Conservation (phyloP, 441 rosid genomes). For the Theobroma grandiflorum region DNA sequence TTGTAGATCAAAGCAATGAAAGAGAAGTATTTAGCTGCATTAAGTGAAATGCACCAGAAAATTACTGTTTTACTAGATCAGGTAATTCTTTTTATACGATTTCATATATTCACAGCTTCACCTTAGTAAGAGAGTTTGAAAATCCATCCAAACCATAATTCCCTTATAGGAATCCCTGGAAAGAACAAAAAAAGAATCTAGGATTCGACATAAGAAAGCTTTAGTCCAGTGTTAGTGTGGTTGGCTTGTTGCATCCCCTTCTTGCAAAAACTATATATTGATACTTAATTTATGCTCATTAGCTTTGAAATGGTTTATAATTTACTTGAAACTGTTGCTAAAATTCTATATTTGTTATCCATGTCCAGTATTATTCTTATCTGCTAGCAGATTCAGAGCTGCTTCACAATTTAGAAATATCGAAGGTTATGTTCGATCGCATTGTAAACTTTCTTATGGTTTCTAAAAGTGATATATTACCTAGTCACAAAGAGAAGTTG, state of each 20-base stretch:
- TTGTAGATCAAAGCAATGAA: conserved; percentile 77
- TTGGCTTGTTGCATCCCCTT: neutral
- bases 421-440: conserved; percentile 72
- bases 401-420: conserved; percentile 64
- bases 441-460: conserved; percentile 53
- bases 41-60: conserved; percentile 78
- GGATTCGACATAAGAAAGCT: neutral
- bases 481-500: conserved; percentile 67
- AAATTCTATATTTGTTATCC: conserved; percentile 13
- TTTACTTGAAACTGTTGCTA: conserved; percentile 24
- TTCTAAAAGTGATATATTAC: conserved; percentile 50
- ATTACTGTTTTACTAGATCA: conserved; percentile 70
- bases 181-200: no score
- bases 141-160: neutral
- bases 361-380: conserved; percentile 61
- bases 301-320: neutral
- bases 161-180: neutral
- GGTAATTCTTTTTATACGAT: conserved; percentile 38
- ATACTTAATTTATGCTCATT: conserved; percentile 11
- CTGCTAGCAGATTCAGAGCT: conserved; percentile 65
- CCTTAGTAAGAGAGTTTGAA: neutral
- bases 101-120: neutral
- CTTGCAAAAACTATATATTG: neutral
- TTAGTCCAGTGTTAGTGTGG: neutral
- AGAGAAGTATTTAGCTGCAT: conserved; percentile 70